Evolutionary conservation across 1,139 yeast species (phyloP).

Genomic region (Hansenula anomala): DNA sequence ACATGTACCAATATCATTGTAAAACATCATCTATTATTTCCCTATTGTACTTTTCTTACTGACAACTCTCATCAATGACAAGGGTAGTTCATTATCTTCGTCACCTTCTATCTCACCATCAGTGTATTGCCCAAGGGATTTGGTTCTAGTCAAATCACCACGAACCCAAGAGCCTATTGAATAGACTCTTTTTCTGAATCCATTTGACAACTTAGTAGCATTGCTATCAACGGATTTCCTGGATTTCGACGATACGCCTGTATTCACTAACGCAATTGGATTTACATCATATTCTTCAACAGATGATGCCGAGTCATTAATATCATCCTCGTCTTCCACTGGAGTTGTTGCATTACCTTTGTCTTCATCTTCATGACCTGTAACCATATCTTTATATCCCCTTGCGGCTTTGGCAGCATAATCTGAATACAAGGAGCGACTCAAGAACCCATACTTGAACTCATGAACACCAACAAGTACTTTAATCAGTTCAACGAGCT

Average conservation of each 20-base stretch:
- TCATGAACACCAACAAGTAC: slow-evolving; percentile 41
- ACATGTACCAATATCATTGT: slow-evolving; percentile 21
- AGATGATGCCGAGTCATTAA: slow-evolving; percentile 6
- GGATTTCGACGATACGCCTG: neutral
- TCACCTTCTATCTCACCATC: slow-evolving; percentile 5
- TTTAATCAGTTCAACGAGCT: slow-evolving; percentile 35
- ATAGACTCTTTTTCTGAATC: slow-evolving; percentile 28
- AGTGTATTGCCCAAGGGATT: slow-evolving; percentile 22
- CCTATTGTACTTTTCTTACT: slow-evolving; percentile 17
- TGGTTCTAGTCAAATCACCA: slow-evolving; percentile 18
- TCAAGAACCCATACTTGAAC: slow-evolving; percentile 44
- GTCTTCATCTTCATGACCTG: slow-evolving; percentile 2
- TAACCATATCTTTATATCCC: slow-evolving; percentile 21
- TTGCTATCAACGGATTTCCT: slow-evolving; percentile 1
- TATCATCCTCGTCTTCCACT: slow-evolving; percentile 3
- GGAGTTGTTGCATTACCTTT: slow-evolving; percentile 1
- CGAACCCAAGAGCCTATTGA: slow-evolving; percentile 28
- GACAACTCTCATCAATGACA: slow-evolving; percentile 30
- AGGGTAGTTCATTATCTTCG: slow-evolving; percentile 29
- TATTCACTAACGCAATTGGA: slow-evolving; percentile 14
- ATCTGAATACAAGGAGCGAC: slow-evolving; percentile 40
- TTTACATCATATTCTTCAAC: slow-evolving; percentile 5
- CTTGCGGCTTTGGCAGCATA: slow-evolving; percentile 35
- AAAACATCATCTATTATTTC: neutral
- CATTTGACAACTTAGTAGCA: slow-evolving; percentile 17